A percentile compares a stretch with the other conserved stretches of the same genome.
phyloP scores from a whole-genome alignment of 2,329 filamentous ascomycete genomes.

The Penicillium aurantiogriseum region DNA sequence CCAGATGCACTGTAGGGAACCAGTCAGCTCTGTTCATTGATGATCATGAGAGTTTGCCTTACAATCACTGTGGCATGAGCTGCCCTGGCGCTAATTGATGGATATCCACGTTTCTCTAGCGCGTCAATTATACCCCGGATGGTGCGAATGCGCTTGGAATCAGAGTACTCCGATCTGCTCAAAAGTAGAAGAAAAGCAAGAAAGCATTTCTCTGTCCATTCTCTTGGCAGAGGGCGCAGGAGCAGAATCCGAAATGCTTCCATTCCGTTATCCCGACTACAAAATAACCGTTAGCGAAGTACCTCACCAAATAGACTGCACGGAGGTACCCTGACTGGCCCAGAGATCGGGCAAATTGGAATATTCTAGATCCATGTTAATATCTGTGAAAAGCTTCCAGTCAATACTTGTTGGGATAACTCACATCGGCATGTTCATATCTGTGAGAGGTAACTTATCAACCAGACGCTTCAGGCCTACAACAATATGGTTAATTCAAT shows the following conservation, averaged over 20 bases:
- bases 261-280: constrained; percentile 10
- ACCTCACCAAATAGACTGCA: no score
- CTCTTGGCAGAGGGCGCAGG: constrained; percentile 52
- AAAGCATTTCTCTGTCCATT: constrained; percentile 68
- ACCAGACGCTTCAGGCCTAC: constrained; percentile 58
- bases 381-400: neutral
- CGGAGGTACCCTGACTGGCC: neutral
- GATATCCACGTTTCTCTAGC: constrained; percentile 48
- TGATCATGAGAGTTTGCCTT: constrained; percentile 1
- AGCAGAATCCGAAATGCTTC: constrained; percentile 62
- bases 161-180: constrained; percentile 55
- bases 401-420: neutral
- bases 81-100: constrained; percentile 57
- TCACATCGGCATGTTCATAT: constrained; percentile 2
- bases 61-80: constrained; percentile 53
- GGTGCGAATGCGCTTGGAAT: constrained; percentile 44
- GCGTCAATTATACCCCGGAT: constrained; percentile 15
- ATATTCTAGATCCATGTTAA: neutral
- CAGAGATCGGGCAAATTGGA: constrained; percentile 1
- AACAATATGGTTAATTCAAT: constrained; percentile 20
- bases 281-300: neutral
- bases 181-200: constrained; percentile 56
- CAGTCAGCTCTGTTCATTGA: neutral
- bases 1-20: constrained; percentile 68
- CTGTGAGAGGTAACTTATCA: neutral